Percentiles rank a stretch among this genome's conserved stretches.
Evolutionary conservation across 768 basidiomycete species (phyloP).

Genomic region (Russula earlei): DNA sequence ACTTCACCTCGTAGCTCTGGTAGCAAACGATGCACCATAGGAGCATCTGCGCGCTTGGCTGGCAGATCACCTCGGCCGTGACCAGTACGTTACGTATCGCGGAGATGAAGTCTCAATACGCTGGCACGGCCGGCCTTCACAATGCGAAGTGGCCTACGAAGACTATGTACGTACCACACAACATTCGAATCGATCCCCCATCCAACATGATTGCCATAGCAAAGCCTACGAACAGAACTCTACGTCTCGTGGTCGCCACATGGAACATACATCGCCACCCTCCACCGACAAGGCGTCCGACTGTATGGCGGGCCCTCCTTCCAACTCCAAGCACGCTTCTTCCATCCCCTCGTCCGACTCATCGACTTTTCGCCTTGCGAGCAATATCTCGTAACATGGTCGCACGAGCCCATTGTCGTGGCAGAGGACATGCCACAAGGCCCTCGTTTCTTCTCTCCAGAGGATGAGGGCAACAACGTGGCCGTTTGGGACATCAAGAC

Average conservation of each 20-base stretch:
- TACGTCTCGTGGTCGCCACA: slow-evolving; percentile 96
- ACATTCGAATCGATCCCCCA: neutral
- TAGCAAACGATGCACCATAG: slow-evolving; percentile 31
- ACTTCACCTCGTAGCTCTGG: neutral
- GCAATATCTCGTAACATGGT: slow-evolving; percentile 95
- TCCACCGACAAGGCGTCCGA: slow-evolving; percentile 91
- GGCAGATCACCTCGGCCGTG: slow-evolving; percentile 83
- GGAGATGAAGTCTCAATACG: slow-evolving; percentile 84
- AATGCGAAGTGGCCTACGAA: slow-evolving; percentile 64
- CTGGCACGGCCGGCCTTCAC: slow-evolving; percentile 90
- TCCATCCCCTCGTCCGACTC: slow-evolving; percentile 89
- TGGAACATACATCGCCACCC: slow-evolving; percentile 89
- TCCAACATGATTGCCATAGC: slow-evolving; percentile 38
- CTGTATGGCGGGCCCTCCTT: slow-evolving; percentile 93
- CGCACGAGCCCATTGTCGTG: slow-evolving; percentile 84
- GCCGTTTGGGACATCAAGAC: slow-evolving; percentile 99
- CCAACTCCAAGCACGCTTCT: slow-evolving; percentile 82
- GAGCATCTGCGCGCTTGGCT: slow-evolving; percentile 96
- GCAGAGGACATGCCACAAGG: slow-evolving; percentile 75
- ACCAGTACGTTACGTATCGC: slow-evolving; percentile 92
- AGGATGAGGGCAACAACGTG: slow-evolving; percentile 93
- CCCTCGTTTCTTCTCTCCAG: slow-evolving; percentile 77
- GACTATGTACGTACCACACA: slow-evolving; percentile 50
- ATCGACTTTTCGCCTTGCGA: slow-evolving; percentile 98
- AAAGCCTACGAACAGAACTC: slow-evolving; percentile 72